Base-by-base conservation (phyloP, 768 basidiomycete genomes). In the Austroboletus eburneus region DNA sequence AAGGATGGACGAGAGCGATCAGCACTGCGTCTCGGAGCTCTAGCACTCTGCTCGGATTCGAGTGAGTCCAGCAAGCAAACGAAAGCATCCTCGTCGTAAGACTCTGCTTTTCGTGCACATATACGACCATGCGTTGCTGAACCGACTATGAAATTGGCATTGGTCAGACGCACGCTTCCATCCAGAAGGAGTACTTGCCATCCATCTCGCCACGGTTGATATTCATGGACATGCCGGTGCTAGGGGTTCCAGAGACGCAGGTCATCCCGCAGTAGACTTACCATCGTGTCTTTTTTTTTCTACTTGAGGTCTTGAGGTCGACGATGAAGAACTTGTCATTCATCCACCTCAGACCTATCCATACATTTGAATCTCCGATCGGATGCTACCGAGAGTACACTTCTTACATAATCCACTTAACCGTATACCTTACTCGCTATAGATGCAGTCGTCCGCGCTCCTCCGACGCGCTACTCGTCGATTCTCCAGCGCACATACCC, bases 21-120 rank as follows among this genome's bases (percentile, higher is more conserved):
- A 56, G 55, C 57, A 58, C 67, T 59, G 63, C 55, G 63, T 62
- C 72, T 69, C 76, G 75, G 75, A 77, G 75, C 75, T 77, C 75
- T 77, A 77, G 65, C 67, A 72, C 70, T 59, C 66, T 43, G 59
- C 55, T 58, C 49, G 25, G 51, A 36, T 40, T 46, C 9, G 43
- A 57, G 59, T 61, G 59, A 63, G 65, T 70, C 74, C 75, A 76
- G 75, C 74, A 68, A 50, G 25, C 25, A 39, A 29, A 55, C 42
- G 27, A 52, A 64, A 64, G 68, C 69, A 52, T 75, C 72, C 63
- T 72, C 48, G 68, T 71, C 57, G 45, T 33, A 17, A 29, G 58
- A 69, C 75, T 79, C 75, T 45, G 71, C 70, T 63, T 57, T 55
- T n/a, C 33, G 32, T 53, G 55, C 44, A 49, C 52, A 44, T 20